phyloP scores from a whole-genome alignment of 2,329 filamentous ascomycete species.

The Coleophoma cylindrospora region DNA sequence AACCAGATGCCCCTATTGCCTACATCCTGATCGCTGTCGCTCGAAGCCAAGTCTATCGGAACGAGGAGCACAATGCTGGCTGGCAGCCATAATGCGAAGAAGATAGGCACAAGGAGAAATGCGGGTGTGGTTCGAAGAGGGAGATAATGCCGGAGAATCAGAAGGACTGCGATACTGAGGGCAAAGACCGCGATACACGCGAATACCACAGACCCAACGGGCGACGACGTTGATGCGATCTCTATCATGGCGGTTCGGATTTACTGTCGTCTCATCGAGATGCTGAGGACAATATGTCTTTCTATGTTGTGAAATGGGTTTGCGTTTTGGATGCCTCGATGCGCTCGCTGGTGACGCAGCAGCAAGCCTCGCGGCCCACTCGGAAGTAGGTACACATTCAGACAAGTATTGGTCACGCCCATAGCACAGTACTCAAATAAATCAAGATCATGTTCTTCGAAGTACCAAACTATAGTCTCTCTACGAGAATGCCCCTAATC shows the following conservation, averaged over 20 bases:
- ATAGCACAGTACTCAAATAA: too few species aligned
- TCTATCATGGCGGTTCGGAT: conserved; percentile 13
- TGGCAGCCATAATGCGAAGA: conserved; percentile 90
- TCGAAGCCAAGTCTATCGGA: conserved; percentile 92
- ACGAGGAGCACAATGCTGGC: conserved; percentile 88
- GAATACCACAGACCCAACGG: conserved; percentile 77
- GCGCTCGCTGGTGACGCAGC: too few species aligned
- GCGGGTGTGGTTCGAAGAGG: conserved; percentile 86
- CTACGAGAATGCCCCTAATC: too few species aligned
- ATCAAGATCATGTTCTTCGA: too few species aligned
- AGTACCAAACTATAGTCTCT: too few species aligned
- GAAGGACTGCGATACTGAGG: conserved; percentile 72
- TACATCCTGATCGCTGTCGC: conserved; percentile 66
- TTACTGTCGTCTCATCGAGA: neutral
- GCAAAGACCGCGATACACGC: conserved; percentile 65
- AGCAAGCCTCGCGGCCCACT: too few species aligned
- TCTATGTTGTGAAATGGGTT: too few species aligned
- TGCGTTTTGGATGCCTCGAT: too few species aligned
- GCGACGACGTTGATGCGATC: conserved; percentile 46
- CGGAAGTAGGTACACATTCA: too few species aligned
- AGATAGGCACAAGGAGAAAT: conserved; percentile 87
- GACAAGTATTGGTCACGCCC: too few species aligned
- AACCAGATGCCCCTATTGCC: conserved; percentile 81
- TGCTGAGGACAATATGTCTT: neutral
- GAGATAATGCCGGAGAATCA: conserved; percentile 85